A percentile compares a stretch with the other conserved stretches of the same genome.
Conservation (phyloP, 208 protist genomes). For the Acanthamoeba pearcei region DNA sequence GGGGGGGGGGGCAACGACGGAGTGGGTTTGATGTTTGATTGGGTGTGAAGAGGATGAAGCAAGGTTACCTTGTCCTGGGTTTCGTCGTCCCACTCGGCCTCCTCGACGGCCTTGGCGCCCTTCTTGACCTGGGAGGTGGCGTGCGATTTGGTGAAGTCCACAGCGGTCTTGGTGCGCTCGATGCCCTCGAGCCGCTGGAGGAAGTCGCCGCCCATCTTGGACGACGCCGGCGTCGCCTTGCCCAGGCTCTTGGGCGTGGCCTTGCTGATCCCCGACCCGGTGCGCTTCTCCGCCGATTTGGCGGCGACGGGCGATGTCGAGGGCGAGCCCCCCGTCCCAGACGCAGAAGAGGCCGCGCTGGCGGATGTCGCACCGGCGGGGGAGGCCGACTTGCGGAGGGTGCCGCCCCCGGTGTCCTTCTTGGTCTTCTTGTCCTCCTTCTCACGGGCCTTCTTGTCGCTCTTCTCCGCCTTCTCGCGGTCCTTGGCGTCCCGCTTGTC, state of each 20-base stretch:
- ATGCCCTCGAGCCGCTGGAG: slow-evolving; percentile 49
- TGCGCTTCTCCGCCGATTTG: neutral
- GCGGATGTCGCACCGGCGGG: neutral
- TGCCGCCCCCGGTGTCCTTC: slow-evolving; percentile 21
- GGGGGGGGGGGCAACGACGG: too few relatives aligned
- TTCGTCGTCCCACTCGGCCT: slow-evolving; percentile 63
- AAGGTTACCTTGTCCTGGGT: slow-evolving; percentile 12
- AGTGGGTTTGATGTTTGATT: too few relatives aligned
- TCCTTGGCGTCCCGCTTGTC: slow-evolving; percentile 36
- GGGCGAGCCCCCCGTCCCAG: neutral
- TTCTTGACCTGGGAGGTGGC: slow-evolving; percentile 52
- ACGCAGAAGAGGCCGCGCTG: neutral
- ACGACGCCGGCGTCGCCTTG: neutral
- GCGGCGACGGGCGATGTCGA: neutral
- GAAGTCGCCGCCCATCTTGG: slow-evolving; percentile 55
- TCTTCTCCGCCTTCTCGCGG: neutral
- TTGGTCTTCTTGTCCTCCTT: slow-evolving; percentile 48
- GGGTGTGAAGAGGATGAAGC: neutral
- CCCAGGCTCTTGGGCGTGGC: slow-evolving; percentile 67
- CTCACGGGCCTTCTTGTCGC: slow-evolving; percentile 10
- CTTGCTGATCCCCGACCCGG: slow-evolving; percentile 22
- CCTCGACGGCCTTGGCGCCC: slow-evolving; percentile 53
- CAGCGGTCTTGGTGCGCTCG: slow-evolving; percentile 57
- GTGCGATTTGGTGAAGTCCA: slow-evolving; percentile 69
- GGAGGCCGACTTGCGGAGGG: slow-evolving; percentile 11